Percentiles rank a stretch among this genome's conserved stretches.
Conservation (phyloP, 2,329 filamentous ascomycete genomes). For the Nemania serpens region DNA sequence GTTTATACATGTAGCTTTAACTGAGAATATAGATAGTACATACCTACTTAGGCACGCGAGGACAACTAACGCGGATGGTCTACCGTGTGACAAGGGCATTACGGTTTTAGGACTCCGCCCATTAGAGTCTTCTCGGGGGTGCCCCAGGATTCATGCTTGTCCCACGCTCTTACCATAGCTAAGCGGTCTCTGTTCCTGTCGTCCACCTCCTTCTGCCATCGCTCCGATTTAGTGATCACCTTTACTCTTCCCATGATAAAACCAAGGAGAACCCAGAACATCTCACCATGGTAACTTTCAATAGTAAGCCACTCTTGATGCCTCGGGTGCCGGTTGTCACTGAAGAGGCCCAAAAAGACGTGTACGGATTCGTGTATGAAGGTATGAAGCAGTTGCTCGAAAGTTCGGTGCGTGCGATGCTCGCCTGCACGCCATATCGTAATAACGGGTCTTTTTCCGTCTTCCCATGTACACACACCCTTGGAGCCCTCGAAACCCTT, state of each 20-base stretch:
- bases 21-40: too few species aligned
- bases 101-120: slow-evolving; percentile 10
- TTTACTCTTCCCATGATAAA: neutral
- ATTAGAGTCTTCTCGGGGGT: neutral
- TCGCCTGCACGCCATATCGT: neutral
- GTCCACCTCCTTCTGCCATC: neutral
- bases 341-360: slow-evolving; percentile 10
- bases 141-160: neutral
- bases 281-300: slow-evolving; percentile 2
- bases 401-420: neutral
- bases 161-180: too few species aligned
- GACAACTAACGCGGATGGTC: too few species aligned
- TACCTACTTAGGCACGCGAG: too few species aligned
- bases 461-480: neutral
- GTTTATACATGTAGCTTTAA: too few species aligned
- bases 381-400: neutral
- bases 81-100: too few species aligned
- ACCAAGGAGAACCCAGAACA: slow-evolving; percentile 13
- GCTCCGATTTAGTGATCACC: neutral
- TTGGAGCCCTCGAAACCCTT: neutral
- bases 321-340: neutral
- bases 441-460: neutral
- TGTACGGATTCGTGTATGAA: slow-evolving; percentile 19
- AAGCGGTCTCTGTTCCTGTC: rapidly evolving
- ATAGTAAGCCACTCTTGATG: neutral